These are phyloP conservation scores for Verbascum thapsus DNA, from an alignment of 257 asterid species.

Conservation along the genomic window DNA sequence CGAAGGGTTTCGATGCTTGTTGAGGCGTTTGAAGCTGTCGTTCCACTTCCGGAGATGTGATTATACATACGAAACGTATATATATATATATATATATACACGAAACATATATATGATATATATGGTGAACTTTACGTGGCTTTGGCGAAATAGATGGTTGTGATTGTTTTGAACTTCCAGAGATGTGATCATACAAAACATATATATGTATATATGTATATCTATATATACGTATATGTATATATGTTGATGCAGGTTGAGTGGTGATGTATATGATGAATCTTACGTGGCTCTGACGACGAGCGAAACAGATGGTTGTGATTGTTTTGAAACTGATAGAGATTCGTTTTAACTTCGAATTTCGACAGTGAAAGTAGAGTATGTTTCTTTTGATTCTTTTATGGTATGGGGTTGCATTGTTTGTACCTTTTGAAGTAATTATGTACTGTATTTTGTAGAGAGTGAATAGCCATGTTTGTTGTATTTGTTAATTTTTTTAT, in stretches of 20 bases:
- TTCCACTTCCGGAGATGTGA: conserved; percentile 76
- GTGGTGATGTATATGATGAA: too few species aligned
- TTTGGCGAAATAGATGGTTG: too few species aligned
- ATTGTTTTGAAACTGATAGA: too few species aligned
- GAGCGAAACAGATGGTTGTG: too few species aligned
- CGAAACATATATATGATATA: too few species aligned
- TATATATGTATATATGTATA: too few species aligned
- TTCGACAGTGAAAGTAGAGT: conserved; percentile 19
- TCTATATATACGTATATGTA: too few species aligned
- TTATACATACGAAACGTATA: background rate
- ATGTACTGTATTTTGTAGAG: conserved; percentile 9
- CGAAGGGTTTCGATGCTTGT: conserved; percentile 91
- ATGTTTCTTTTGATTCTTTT: conserved; percentile 10
- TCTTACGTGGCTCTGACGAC: too few species aligned
- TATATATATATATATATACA: too few species aligned
- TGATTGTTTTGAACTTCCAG: too few species aligned
- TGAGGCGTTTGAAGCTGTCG: conserved; percentile 96
- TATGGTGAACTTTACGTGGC: too few species aligned
- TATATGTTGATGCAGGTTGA: too few species aligned
- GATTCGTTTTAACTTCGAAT: background rate
- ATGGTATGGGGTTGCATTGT: conserved; percentile 4
- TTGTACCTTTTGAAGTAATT: background rate
- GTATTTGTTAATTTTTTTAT: conserved; percentile 17
- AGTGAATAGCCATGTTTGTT: conserved; percentile 14
- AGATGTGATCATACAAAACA: conserved; percentile 26